Conservation (phyloP, 495 filamentous ascomycete genomes). For the Aspergillus biplanus region DNA sequence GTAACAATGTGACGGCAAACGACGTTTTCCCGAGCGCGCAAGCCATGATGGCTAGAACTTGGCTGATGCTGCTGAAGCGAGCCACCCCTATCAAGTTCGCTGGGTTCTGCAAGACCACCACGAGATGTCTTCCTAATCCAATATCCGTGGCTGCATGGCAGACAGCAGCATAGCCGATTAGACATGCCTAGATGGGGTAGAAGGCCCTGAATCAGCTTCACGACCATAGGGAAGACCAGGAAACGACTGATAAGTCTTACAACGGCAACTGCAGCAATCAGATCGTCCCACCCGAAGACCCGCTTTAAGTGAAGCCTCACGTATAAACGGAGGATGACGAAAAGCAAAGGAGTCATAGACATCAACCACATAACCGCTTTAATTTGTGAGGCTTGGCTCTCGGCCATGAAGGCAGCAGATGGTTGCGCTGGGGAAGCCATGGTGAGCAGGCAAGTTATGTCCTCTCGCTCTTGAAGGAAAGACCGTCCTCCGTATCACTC, state of each 20-base stretch:
- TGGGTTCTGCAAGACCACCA: constrained; percentile 21
- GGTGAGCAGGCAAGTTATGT: neutral
- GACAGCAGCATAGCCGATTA: constrained; percentile 31
- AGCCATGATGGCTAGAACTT: constrained; percentile 24
- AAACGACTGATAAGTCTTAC: constrained; percentile 17
- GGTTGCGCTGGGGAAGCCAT: constrained; percentile 8
- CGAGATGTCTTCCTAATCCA: constrained; percentile 26
- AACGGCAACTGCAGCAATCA: constrained; percentile 27
- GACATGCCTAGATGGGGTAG: constrained; percentile 17
- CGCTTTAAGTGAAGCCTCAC: constrained; percentile 27
- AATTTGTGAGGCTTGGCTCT: constrained; percentile 22
- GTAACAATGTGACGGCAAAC: constrained; percentile 30
- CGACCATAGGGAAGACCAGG: neutral
- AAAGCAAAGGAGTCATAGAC: constrained; percentile 25
- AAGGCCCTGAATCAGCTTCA: neutral
- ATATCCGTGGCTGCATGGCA: constrained; percentile 27
- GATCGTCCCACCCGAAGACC: constrained; percentile 36
- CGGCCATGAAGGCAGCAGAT: constrained; percentile 12
- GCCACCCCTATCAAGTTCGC: constrained; percentile 27
- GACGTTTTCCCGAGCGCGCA: constrained; percentile 32
- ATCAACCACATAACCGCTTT: constrained; percentile 36
- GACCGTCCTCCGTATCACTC: neutral
- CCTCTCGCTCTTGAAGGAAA: neutral
- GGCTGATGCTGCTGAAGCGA: constrained; percentile 15
- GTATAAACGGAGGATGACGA: constrained; percentile 30